These are phyloP conservation scores for Saccharum hybrid DNA, from an alignment of 202 grass and related monocot genomes.

Conservation along the genomic window DNA sequence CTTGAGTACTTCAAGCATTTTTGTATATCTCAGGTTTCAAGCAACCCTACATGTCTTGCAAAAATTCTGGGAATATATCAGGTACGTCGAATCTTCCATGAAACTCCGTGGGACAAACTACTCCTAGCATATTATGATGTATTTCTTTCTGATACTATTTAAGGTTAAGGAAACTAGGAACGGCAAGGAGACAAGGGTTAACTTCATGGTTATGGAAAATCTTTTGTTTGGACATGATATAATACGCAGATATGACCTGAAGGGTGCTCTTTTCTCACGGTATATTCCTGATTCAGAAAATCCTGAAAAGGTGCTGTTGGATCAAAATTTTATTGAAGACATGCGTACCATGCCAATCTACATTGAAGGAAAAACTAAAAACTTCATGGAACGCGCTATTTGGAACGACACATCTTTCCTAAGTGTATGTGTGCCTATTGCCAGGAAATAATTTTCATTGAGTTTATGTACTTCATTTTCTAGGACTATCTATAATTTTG, in stretches of 20 bases:
- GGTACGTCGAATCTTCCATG: constrained; percentile 48
- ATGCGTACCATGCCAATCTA: constrained; percentile 86
- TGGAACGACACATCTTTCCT: constrained; percentile 95
- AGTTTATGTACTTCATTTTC: constrained; percentile 10
- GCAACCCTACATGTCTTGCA: constrained; percentile 81
- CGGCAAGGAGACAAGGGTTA: constrained; percentile 75
- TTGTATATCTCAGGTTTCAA: constrained; percentile 58
- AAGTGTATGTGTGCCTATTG: constrained; percentile 65
- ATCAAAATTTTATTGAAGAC: constrained; percentile 98
- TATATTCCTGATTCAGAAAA: constrained; percentile 61
- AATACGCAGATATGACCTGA: constrained; percentile 85
- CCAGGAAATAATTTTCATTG: constrained; percentile 17
- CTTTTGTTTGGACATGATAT: constrained; percentile 83
- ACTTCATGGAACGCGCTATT: constrained; percentile 82
- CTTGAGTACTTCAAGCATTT: constrained; percentile 91
- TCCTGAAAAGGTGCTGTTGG: constrained; percentile 69
- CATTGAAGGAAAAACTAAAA: constrained; percentile 78
- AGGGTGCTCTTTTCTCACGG: constrained; percentile 85
- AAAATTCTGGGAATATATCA: constrained; percentile 98
- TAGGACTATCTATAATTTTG: constrained; percentile 5
- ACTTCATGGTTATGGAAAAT: constrained; percentile 98
- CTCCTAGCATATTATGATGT: constrained; percentile 36
- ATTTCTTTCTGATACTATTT: constrained; percentile 45
- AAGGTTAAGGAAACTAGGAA: constrained; percentile 81
- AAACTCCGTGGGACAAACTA: constrained; percentile 24